These are phyloP conservation scores for Trichoderma asperellum DNA, from an alignment of 2,329 filamentous ascomycete genomes.

Conservation along the genomic window DNA sequence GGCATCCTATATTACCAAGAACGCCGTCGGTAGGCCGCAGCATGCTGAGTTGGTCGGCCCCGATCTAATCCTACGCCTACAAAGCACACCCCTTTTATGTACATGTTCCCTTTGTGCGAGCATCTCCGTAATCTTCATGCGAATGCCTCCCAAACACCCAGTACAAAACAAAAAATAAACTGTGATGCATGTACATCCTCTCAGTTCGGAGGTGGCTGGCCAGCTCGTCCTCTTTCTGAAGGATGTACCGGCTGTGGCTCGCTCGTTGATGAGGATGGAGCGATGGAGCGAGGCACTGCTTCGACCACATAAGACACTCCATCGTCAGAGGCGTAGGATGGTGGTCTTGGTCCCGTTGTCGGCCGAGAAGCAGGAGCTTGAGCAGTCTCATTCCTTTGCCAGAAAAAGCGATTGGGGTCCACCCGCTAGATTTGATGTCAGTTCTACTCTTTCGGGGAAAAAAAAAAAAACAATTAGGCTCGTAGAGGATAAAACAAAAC, in stretches of 20 bases:
- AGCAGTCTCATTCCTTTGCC: slow-evolving; percentile 66
- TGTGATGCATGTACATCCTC: not conserved
- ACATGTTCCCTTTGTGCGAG: not conserved
- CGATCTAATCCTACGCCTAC: not conserved
- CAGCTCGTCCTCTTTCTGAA: slow-evolving; percentile 47
- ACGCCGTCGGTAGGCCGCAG: slow-evolving; percentile 4
- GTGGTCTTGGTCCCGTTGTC: slow-evolving; percentile 58
- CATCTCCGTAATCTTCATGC: not conserved
- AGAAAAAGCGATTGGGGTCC: slow-evolving; percentile 80
- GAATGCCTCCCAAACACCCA: not conserved
- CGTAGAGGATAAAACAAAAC: slow-evolving; percentile 41
- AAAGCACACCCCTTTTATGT: not conserved
- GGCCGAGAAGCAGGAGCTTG: slow-evolving; percentile 34
- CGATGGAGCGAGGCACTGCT: slow-evolving; percentile 62
- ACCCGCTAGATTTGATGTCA: slow-evolving; percentile 58
- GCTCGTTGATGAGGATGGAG: slow-evolving; percentile 60
- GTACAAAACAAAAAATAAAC: not conserved
- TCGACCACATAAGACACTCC: slow-evolving; percentile 74
- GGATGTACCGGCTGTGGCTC: slow-evolving; percentile 54
- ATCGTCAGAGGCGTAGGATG: slow-evolving; percentile 77
- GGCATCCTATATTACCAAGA: slow-evolving; percentile 24
- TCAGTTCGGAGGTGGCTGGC: slow-evolving; percentile 28
- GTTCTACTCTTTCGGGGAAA: not conserved
- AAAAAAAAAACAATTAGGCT: too few species aligned
- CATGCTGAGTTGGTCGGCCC: not conserved